Evolutionary conservation across 169 alveolate genomes (phyloP).

Genomic region (Theileria orientalis): DNA sequence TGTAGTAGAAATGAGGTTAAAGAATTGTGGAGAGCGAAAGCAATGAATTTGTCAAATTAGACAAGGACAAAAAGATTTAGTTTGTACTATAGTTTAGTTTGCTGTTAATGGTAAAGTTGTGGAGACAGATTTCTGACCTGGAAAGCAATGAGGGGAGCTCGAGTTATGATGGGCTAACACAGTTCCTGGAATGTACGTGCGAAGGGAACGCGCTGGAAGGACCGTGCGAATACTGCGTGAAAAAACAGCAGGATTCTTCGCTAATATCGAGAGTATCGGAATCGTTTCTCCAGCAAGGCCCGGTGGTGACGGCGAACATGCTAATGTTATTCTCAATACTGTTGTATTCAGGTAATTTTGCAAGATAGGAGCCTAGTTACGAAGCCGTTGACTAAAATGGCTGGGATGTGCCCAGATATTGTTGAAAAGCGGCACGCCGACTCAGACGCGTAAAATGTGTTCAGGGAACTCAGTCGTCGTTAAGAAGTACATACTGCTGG

Average conservation of each 20-base stretch:
- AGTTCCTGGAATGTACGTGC: background rate
- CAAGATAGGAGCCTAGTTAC: too few relatives aligned
- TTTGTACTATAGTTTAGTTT: too few relatives aligned
- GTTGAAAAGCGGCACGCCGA: background rate
- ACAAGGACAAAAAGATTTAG: too few relatives aligned
- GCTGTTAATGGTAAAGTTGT: too few relatives aligned
- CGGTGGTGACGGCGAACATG: conserved; percentile 10
- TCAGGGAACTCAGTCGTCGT: conserved; percentile 25
- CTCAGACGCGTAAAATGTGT: background rate
- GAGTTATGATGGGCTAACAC: too few relatives aligned
- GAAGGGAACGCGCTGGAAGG: background rate
- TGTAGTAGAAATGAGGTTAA: too few relatives aligned
- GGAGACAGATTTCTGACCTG: too few relatives aligned
- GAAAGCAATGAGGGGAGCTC: too few relatives aligned
- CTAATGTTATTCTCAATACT: conserved; percentile 19
- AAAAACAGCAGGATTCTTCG: background rate
- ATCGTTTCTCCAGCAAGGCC: background rate
- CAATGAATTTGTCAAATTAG: too few relatives aligned
- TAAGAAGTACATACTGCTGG: conserved; percentile 3
- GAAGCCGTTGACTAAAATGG: too few relatives aligned
- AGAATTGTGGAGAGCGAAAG: too few relatives aligned
- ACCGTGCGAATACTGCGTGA: conserved; percentile 25
- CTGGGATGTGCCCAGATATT: too few relatives aligned
- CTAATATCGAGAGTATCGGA: background rate
- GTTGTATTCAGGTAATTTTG: conserved; percentile 13